These are phyloP conservation scores for Jacaranda copaia DNA, from an alignment of 257 asterid genomes.

Conservation along the genomic window DNA sequence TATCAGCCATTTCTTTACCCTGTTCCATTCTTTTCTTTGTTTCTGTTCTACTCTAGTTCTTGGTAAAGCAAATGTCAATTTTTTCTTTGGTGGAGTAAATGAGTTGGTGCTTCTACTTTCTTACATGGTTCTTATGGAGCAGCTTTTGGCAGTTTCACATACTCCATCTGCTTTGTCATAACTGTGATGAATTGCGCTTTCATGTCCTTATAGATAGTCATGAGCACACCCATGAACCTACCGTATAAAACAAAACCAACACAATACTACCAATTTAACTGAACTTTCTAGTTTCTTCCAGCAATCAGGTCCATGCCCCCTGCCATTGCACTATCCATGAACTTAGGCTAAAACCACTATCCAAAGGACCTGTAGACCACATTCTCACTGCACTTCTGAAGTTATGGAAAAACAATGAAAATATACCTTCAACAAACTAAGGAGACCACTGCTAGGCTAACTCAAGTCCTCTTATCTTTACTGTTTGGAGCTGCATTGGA, in stretches of 20 bases:
- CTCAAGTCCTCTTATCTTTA: neutral
- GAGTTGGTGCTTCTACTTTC: neutral
- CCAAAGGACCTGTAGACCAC: neutral
- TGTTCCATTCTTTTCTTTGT: neutral
- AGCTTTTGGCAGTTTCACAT: constrained; percentile 1
- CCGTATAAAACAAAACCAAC: neutral
- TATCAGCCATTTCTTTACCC: neutral
- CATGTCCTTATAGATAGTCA: neutral
- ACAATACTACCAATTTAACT: neutral
- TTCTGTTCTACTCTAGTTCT: neutral
- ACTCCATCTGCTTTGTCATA: too few relatives aligned
- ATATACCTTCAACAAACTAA: too few relatives aligned
- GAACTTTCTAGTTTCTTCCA: neutral
- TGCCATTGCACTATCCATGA: neutral
- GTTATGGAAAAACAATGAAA: too few relatives aligned
- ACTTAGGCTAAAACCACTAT: neutral
- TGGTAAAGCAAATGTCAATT: neutral
- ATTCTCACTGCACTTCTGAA: too few relatives aligned
- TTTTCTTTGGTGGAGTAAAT: neutral
- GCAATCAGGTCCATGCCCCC: neutral
- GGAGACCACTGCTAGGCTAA: neutral
- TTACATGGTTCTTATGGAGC: neutral
- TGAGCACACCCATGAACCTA: neutral
- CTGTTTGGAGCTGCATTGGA: too few relatives aligned
- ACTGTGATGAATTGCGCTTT: neutral